Base-by-base conservation (phyloP, 306 rosid genomes). In the Prunus kanzakura region DNA sequence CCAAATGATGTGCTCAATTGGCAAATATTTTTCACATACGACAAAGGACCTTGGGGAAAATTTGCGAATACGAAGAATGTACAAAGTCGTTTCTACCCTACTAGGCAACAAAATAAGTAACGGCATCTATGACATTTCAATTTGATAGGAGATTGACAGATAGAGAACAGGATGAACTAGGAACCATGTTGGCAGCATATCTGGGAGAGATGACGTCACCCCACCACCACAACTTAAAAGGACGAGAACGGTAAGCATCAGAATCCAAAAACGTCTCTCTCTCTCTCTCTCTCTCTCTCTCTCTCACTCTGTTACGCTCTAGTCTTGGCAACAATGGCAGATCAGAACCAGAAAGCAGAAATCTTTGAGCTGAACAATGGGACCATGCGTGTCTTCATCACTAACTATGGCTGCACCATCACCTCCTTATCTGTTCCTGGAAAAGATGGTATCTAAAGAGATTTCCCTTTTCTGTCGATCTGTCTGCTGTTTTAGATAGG, bases 361-460 rank as follows among this genome's bases (percentile, higher is more conserved):
- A 85, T 88, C 79, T 92, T 90, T 56, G 97, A 92, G 64, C 97
- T 95, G 83, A 82, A 83, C 91, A 95, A 95, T 90, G 99, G 97
- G 14, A 77, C 85, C 68, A 88, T 89, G 87, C 76, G 80, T 12
- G 88, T 88, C 51, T 81, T 88, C 69, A 29, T 95, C 78, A 76
- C 97, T 77, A 90, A 95, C 86, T 83, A 85, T 10, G 99, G 99
- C 67, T 95, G 99, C 90, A 89, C 97, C 4, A 92, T 95, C 86
- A 89, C 89, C 74, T 95, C 99, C 72, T 83, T 95, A 50, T 92
- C 88, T 19, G 87, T 95, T 1, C 99, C 99, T 1, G 86, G 56
- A 69, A 92, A 92, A 86, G 87, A 90, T 60, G 99, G 99, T 89
- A 54, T 55, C 1, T 25, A 11, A 15, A 29, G 16, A 23, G 32